Evolutionary conservation across 2,329 filamentous ascomycete genomes (phyloP), one percentile per base, ranked within the genome.

Genomic region (Penicillium sp.): DNA sequence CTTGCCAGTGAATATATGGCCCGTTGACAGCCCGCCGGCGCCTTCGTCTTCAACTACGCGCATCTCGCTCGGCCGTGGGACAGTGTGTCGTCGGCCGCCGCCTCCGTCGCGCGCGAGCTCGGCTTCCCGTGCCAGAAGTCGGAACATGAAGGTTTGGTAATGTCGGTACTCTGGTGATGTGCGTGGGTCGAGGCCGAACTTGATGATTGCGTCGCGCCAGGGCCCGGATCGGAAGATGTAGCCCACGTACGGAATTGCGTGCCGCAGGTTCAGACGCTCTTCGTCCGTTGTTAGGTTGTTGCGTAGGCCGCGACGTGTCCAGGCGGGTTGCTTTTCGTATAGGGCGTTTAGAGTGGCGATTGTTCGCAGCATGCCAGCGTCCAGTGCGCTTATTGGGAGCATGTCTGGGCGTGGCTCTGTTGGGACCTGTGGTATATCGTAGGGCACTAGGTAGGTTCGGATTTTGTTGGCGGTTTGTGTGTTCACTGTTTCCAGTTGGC

Each of bases 151-250:
- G 0, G 88, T 94, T 69, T 98, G 93, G 67, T 95, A 97, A 48
- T 82, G 75, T 31, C 89, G 84, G 64, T 85, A 90, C 48, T 82
- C 78, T 0, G 87, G 82, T 54, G 90, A 84, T 13, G 72, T 78
- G 32, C 93, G 81, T 3, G 93, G 93, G 64, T 98, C 93, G 19
- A 95, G 70, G 9, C 91, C 91, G 66, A 90, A 93, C 41, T 79
- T 82, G 55, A 96, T 81, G 47, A 96, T 82, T 3, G 87, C 84
- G 66, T 97, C 90, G 55, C 88, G 81, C 85, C 88, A 98, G 0
- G 93, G 90, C 0, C 93, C 93, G 21, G 86, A 88, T 52, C 86
- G 85, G 75, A 97, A 96, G 69, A 90, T 88, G 70, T 95, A 98
- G 8, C 87, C 89, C 4, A 88, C 82, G 61, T 93, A 91, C 55